phyloP scores from a whole-genome alignment of 2,329 filamentous ascomycete species.

The Talaromyces albobiverticillius region DNA sequence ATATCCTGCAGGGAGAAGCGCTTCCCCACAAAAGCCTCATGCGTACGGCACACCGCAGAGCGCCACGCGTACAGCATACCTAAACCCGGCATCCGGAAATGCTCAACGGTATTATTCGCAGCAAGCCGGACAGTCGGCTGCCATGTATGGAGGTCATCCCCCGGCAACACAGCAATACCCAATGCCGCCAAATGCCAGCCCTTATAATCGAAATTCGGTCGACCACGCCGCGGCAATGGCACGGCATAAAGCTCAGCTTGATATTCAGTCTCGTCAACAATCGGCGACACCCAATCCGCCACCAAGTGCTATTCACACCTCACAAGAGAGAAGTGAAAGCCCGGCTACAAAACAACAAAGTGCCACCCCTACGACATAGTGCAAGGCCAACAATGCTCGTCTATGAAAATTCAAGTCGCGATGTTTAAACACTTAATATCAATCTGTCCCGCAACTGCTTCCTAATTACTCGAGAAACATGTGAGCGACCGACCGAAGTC shows the following conservation, averaged over 20 bases:
- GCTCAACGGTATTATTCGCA: conserved; percentile 31
- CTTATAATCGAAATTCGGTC: conserved; percentile 33
- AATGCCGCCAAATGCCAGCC: conserved; percentile 34
- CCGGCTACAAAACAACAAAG: conserved; percentile 25
- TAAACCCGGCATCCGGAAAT: conserved; percentile 28
- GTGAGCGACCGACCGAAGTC: background rate
- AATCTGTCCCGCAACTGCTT: background rate
- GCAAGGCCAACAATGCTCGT: background rate
- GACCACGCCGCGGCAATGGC: conserved; percentile 39
- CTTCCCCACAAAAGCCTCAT: conserved; percentile 33
- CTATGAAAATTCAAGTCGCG: background rate
- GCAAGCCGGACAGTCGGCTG: conserved; percentile 30
- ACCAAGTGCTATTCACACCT: conserved; percentile 16
- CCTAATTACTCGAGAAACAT: background rate
- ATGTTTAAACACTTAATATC: background rate
- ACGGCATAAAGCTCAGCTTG: conserved; percentile 21
- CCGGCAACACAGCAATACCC: conserved; percentile 28
- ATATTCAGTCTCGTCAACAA: conserved; percentile 26
- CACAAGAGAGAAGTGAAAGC: conserved; percentile 35
- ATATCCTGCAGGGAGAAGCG: conserved; percentile 25
- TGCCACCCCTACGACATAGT: conserved; percentile 14
- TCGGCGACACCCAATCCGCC: conserved; percentile 34
- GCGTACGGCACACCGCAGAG: conserved; percentile 30
- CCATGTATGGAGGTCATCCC: conserved; percentile 26
- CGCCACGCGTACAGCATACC: conserved; percentile 29